Conservation (phyloP, 495 filamentous ascomycete genomes). For the Paragyromitra xinjiangensis region DNA sequence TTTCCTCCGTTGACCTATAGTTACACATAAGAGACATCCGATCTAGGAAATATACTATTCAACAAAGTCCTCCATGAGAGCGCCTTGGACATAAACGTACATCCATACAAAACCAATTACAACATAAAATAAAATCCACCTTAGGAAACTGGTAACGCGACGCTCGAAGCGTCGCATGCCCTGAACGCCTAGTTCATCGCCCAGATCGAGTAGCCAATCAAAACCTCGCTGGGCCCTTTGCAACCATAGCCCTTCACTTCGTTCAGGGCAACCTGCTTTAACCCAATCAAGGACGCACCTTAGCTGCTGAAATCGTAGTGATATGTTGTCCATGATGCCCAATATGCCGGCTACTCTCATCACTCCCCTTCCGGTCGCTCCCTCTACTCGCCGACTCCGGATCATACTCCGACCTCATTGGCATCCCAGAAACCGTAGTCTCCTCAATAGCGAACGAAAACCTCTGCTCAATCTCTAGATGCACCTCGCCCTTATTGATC, state of each 20-base stretch:
- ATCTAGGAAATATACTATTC: not conserved
- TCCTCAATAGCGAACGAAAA: conserved; percentile 45
- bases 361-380: not conserved
- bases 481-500: conserved; percentile 19
- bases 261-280: not conserved
- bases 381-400: conserved; percentile 11
- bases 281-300: not conserved
- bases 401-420: conserved; percentile 5
- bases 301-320: conserved; percentile 16
- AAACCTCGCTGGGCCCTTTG: too few relatives aligned
- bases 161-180: too few relatives aligned
- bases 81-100: conserved; percentile 9
- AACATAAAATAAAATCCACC: not conserved
- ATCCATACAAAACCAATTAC: conserved; percentile 3
- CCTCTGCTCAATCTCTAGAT: conserved; percentile 48
- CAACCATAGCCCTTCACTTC: too few relatives aligned
- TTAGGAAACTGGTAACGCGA: not conserved
- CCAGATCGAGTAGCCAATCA: too few relatives aligned
- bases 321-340: not conserved
- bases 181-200: too few relatives aligned
- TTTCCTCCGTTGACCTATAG: not conserved
- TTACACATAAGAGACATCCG: not conserved
- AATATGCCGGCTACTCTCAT: not conserved
- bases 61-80: conserved; percentile 12
- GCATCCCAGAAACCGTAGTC: not conserved